A percentile compares a stretch with the other conserved stretches of the same genome.
phyloP scores from a whole-genome alignment of 2,329 filamentous ascomycete genomes.

The Myriosclerotinia duriaeana region DNA sequence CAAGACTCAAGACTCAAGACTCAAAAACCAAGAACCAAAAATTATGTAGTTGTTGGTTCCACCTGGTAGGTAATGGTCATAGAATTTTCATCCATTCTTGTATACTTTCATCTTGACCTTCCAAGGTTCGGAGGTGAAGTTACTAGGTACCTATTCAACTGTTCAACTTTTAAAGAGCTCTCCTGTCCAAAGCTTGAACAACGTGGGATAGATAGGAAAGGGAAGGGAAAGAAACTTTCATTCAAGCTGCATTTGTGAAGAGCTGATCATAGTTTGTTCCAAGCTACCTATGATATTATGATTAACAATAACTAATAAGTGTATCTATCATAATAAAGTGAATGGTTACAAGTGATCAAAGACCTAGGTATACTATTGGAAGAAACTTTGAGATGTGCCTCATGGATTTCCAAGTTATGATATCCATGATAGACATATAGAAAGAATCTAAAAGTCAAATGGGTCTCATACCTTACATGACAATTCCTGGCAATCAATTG shows the following conservation, averaged over 20 bases:
- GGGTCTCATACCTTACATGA: slow-evolving; percentile 1
- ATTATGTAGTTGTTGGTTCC: too few species aligned
- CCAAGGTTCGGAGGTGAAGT: not conserved
- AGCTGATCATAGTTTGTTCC: not conserved
- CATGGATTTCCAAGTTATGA: not conserved
- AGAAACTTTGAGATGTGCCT: not conserved
- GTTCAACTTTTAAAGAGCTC: not conserved
- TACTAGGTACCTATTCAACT: too few species aligned
- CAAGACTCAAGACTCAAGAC: too few species aligned
- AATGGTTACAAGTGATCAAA: not conserved
- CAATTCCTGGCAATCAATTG: not conserved
- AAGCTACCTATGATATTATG: not conserved
- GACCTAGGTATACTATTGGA: not conserved
- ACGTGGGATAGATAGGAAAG: not conserved
- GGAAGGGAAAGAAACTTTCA: not conserved
- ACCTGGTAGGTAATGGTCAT: not conserved
- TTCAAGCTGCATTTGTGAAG: not conserved
- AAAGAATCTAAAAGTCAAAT: not conserved
- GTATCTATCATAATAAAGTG: not conserved
- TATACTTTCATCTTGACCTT: not conserved
- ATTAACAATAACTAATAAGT: not conserved
- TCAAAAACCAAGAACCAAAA: too few species aligned
- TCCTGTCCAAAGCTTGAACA: not conserved
- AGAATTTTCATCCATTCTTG: not conserved
- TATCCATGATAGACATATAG: not conserved